Evolutionary conservation across 192 early-diverging fungal species (phyloP).

Genomic region (Entophlyctis helioformis): DNA sequence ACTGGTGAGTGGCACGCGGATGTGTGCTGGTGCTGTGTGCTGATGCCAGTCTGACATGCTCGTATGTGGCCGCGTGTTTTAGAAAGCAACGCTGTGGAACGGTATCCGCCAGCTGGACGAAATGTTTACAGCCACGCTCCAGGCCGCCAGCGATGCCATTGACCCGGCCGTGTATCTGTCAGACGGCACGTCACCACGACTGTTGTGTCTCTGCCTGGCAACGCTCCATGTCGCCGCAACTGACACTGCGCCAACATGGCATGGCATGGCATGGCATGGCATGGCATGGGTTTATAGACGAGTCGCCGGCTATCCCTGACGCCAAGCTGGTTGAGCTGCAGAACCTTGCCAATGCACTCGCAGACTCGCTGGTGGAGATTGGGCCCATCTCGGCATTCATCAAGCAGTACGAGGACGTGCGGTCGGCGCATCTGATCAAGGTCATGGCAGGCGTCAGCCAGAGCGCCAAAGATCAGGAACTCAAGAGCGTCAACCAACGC

Average conservation of each 20-base stretch:
- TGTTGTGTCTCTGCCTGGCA: no score
- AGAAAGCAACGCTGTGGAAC: conserved; percentile 20
- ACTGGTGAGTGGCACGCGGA: conserved; percentile 7
- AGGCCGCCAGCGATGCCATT: conserved; percentile 22
- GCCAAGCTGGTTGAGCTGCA: conserved; percentile 12
- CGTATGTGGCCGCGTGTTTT: not conserved
- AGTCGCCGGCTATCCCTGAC: no score
- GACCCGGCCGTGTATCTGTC: no score
- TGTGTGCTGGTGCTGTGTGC: not conserved
- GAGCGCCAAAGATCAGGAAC: conserved; percentile 35
- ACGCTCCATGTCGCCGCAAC: no score
- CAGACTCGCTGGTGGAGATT: conserved; percentile 20
- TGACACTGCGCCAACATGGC: no score
- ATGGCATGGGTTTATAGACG: no score
- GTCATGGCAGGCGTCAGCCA: conserved; percentile 31
- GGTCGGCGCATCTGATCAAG: conserved; percentile 51
- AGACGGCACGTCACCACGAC: no score
- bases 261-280: no score
- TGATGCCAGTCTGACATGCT: not conserved
- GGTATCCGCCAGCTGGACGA: conserved; percentile 45
- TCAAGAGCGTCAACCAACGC: conserved; percentile 22
- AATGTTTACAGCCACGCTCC: conserved; percentile 38
- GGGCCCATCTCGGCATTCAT: conserved; percentile 22
- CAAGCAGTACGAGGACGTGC: conserved; percentile 52
- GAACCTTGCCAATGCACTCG: conserved; percentile 15